Evolutionary conservation across 2,329 filamentous ascomycete genomes (phyloP).

Genomic region (Pseudogymnoascus sp.): DNA sequence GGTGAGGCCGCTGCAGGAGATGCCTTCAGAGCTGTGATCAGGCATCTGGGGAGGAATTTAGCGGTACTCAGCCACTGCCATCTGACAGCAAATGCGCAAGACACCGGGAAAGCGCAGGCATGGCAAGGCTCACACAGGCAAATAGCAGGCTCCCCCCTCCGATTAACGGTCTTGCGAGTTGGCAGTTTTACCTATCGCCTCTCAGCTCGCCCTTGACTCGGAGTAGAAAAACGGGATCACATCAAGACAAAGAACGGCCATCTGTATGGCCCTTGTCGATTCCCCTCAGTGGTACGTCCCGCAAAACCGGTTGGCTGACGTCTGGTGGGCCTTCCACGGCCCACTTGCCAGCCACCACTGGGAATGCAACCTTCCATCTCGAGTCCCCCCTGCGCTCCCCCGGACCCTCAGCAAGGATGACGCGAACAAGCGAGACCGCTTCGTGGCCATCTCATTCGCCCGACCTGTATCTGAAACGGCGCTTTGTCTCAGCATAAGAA

Average conservation of each 20-base stretch:
- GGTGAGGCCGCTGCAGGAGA: background rate
- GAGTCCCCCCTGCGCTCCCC: background rate
- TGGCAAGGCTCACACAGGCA: background rate
- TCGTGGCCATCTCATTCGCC: slow-evolving; percentile 2
- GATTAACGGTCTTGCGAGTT: background rate
- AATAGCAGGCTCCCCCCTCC: background rate
- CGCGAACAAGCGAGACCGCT: slow-evolving; percentile 4
- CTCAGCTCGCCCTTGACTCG: background rate
- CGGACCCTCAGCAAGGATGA: slow-evolving; percentile 5
- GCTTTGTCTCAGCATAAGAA: slow-evolving; percentile 7
- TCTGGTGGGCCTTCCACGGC: background rate
- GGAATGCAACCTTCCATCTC: slow-evolving; percentile 7
- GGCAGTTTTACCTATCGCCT: background rate
- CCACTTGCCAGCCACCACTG: slow-evolving; percentile 4
- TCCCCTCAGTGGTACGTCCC: slow-evolving; percentile 4
- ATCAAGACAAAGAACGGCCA: background rate
- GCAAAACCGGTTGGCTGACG: slow-evolving; percentile 8
- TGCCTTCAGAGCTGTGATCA: background rate
- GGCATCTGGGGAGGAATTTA: background rate
- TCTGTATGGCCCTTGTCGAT: slow-evolving; percentile 3
- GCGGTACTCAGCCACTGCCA: slow-evolving; percentile 4
- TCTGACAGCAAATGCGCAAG: background rate
- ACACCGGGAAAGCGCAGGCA: background rate
- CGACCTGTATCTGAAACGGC: slow-evolving; percentile 3
- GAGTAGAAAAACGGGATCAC: background rate